Evolutionary conservation across 116 monocot species (phyloP).

Genomic region (Cymodocea nodosa): DNA sequence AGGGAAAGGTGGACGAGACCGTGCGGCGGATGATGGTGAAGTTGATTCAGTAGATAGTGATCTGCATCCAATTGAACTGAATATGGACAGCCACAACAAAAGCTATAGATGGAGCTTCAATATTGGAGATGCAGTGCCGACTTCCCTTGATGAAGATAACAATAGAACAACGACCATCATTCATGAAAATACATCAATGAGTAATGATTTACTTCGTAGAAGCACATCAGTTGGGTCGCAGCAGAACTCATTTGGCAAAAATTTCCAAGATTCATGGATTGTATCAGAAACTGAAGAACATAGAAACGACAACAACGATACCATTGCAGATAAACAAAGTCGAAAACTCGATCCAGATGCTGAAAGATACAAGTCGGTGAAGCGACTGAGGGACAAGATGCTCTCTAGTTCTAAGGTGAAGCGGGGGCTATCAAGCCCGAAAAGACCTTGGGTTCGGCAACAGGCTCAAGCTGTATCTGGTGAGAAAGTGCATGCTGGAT

Average conservation of each 20-base stretch:
- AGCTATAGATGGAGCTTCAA: slow-evolving; percentile 38
- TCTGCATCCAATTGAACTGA: slow-evolving; percentile 64
- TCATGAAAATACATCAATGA: background rate
- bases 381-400: slow-evolving; percentile 42
- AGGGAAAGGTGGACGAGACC: slow-evolving; percentile 9
- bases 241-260: background rate
- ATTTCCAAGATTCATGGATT: background rate
- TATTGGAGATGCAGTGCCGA: slow-evolving; percentile 4
- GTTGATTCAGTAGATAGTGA: slow-evolving; percentile 45
- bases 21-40: slow-evolving; percentile 15
- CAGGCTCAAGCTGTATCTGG: background rate
- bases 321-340: slow-evolving; percentile 3
- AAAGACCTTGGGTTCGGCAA: slow-evolving; percentile 1
- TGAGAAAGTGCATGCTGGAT: slow-evolving; percentile 19
- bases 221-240: background rate
- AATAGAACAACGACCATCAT: slow-evolving; percentile 1
- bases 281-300: background rate
- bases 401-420: slow-evolving; percentile 27
- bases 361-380: slow-evolving; percentile 44
- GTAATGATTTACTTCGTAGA: background rate
- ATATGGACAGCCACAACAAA: slow-evolving; percentile 36
- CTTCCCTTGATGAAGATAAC: background rate
- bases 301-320: slow-evolving; percentile 2
- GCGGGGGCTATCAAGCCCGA: background rate
- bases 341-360: slow-evolving; percentile 22